phyloP scores from a whole-genome alignment of 768 basidiomycete genomes.

The Calocybe cyanea region DNA sequence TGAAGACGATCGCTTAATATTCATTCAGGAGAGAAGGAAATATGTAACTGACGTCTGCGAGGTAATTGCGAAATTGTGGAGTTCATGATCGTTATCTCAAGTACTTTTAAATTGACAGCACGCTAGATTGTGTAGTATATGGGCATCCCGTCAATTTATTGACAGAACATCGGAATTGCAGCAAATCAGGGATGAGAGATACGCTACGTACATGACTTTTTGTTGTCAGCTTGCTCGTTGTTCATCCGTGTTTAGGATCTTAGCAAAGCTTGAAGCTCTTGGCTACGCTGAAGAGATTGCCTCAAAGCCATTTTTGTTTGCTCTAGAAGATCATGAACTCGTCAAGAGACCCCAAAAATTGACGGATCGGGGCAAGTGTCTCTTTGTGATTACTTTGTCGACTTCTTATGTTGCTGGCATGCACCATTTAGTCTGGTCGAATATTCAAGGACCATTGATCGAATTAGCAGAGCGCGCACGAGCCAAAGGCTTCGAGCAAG shows the following conservation, averaged over 20 bases:
- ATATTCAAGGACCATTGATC: constrained; percentile 41
- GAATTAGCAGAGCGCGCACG: constrained; percentile 44
- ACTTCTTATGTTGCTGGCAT: neutral
- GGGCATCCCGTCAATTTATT: constrained; percentile 33
- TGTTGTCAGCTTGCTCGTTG: neutral
- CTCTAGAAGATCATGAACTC: constrained; percentile 37
- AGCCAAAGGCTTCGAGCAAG: constrained; percentile 36
- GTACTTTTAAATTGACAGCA: constrained; percentile 31
- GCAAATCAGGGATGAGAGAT: constrained; percentile 38
- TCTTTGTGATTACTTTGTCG: neutral
- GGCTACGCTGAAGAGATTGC: constrained; percentile 47
- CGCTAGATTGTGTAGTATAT: constrained; percentile 34
- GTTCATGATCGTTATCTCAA: neutral
- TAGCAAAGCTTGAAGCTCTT: constrained; percentile 39
- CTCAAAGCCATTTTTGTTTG: constrained; percentile 33
- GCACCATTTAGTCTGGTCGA: constrained; percentile 45
- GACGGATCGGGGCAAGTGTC: constrained; percentile 44
- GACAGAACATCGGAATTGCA: constrained; percentile 41
- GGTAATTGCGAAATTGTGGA: neutral
- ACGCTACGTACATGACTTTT: constrained; percentile 33
- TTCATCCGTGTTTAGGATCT: constrained; percentile 38
- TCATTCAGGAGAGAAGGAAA: constrained; percentile 29
- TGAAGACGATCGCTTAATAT: constrained; percentile 26
- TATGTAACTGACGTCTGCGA: constrained; percentile 26
- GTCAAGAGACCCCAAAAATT: constrained; percentile 46